These are phyloP conservation scores for Yarrowia sp. DNA, from an alignment of 805 yeast genomes.

Conservation along the genomic window DNA sequence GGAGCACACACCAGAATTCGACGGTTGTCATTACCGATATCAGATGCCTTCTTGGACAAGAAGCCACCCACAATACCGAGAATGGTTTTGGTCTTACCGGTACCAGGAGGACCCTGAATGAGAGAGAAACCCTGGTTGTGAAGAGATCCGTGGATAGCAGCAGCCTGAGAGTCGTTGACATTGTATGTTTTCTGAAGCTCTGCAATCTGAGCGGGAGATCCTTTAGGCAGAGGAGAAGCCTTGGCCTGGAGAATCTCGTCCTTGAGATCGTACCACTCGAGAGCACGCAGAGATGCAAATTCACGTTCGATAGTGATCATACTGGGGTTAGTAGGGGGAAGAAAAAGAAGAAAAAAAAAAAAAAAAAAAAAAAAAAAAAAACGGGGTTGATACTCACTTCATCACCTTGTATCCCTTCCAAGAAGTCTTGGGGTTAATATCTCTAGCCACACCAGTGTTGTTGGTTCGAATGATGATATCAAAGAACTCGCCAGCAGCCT, in stretches of 20 bases:
- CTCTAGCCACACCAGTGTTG: slow-evolving; percentile 49
- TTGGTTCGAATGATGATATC: slow-evolving; percentile 74
- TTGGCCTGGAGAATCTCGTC: slow-evolving; percentile 62
- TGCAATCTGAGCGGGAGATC: slow-evolving; percentile 41
- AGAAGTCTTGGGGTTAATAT: slow-evolving; percentile 62
- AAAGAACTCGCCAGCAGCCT: slow-evolving; percentile 60
- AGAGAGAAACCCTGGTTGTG: slow-evolving; percentile 73
- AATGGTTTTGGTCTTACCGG: slow-evolving; percentile 97
- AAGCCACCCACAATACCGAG: slow-evolving; percentile 84
- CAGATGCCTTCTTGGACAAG: slow-evolving; percentile 35
- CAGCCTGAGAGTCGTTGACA: slow-evolving; percentile 87
- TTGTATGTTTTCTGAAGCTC: slow-evolving; percentile 46
- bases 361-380: no score
- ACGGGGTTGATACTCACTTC: slow-evolving; percentile 46
- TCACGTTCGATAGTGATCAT: slow-evolving; percentile 94
- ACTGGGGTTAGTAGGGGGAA: slow-evolving; percentile 34
- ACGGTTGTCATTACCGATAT: slow-evolving; percentile 31
- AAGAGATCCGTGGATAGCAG: slow-evolving; percentile 75
- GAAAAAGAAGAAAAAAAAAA: no score
- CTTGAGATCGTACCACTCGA: slow-evolving; percentile 77
- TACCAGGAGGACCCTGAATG: slow-evolving; percentile 99
- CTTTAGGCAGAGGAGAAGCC: slow-evolving; percentile 46
- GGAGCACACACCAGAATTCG: slow-evolving; percentile 94
- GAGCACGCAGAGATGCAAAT: slow-evolving; percentile 75
- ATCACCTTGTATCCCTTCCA: slow-evolving; percentile 70